Conservation (phyloP, 768 basidiomycete genomes). For the Leccinum imitatum region DNA sequence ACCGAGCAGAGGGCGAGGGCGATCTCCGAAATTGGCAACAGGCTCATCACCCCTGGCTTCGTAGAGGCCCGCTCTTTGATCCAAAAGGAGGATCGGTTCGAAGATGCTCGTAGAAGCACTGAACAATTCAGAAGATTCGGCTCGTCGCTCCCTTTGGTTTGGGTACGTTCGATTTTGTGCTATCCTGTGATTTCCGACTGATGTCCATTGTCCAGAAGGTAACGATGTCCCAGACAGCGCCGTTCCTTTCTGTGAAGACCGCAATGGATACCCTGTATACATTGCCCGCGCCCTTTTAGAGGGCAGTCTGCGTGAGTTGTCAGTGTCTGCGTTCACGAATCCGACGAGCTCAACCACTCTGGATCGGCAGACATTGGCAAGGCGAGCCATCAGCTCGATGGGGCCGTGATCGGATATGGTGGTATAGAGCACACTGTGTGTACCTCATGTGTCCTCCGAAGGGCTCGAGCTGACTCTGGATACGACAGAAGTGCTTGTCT, state of each 20-base stretch:
- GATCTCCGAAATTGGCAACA: constrained; percentile 12
- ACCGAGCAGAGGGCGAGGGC: constrained; percentile 14
- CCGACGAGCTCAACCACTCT: background rate
- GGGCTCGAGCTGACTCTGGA: background rate
- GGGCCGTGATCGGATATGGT: constrained; percentile 33
- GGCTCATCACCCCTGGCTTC: constrained; percentile 13
- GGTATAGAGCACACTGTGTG: constrained; percentile 36
- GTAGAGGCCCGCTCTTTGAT: constrained; percentile 16
- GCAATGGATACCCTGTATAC: constrained; percentile 27
- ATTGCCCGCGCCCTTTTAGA: constrained; percentile 34
- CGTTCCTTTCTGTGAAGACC: constrained; percentile 33
- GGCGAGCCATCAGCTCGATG: constrained; percentile 30
- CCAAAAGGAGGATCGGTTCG: constrained; percentile 31
- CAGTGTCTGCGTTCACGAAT: background rate
- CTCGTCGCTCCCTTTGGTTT: constrained; percentile 31
- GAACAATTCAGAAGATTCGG: constrained; percentile 28
- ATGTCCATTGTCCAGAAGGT: constrained; percentile 17
- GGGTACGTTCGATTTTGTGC: constrained; percentile 18
- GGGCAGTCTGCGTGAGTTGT: constrained; percentile 28
- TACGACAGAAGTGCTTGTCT: constrained; percentile 35
- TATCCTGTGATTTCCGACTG: background rate
- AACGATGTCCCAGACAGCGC: constrained; percentile 32
- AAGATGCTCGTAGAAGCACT: constrained; percentile 29
- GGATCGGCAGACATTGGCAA: constrained; percentile 33
- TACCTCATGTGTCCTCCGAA: background rate